Percentiles rank a stretch among this genome's conserved stretches.
phyloP scores from a whole-genome alignment of 2,329 filamentous ascomycete species.

The Cladosporium sp. region DNA sequence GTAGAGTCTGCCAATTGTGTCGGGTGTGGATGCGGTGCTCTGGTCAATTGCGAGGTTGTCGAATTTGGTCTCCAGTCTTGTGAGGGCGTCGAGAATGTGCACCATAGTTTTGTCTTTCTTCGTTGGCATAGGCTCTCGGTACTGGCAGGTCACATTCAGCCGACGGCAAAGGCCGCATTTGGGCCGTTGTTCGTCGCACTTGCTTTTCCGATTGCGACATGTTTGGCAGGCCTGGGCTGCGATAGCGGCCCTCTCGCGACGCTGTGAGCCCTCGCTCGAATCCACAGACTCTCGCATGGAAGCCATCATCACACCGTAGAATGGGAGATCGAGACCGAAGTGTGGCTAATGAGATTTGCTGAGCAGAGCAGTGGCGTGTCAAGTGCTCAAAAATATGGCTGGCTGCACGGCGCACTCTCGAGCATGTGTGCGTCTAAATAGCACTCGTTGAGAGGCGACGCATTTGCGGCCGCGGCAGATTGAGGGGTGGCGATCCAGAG shows the following conservation, averaged over 20 bases:
- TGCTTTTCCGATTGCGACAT: conserved; percentile 53
- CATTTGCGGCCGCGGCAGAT: not conserved
- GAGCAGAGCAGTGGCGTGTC: not conserved
- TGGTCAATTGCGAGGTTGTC: conserved; percentile 41
- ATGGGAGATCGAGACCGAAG: not conserved
- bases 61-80: conserved; percentile 57
- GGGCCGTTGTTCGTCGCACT: conserved; percentile 63
- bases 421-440: not conserved
- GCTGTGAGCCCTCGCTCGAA: conserved; percentile 17
- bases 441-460: not conserved
- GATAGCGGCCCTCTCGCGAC: conserved; percentile 15
- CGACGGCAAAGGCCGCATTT: conserved; percentile 61
- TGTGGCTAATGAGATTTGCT: not conserved
- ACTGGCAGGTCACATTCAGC: conserved; percentile 60
- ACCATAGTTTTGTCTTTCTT: conserved; percentile 66
- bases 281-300: conserved; percentile 11
- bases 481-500: not conserved
- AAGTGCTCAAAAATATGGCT: not conserved
- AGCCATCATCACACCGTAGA: not conserved
- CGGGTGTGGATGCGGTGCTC: conserved; percentile 7
- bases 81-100: conserved; percentile 60
- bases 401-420: not conserved
- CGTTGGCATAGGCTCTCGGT: conserved; percentile 61
- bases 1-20: not conserved
- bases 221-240: conserved; percentile 17